Evolutionary conservation across 495 filamentous ascomycete species (phyloP), one percentile per base, ranked within the genome.

Genomic region (Hamigera avellanea): DNA sequence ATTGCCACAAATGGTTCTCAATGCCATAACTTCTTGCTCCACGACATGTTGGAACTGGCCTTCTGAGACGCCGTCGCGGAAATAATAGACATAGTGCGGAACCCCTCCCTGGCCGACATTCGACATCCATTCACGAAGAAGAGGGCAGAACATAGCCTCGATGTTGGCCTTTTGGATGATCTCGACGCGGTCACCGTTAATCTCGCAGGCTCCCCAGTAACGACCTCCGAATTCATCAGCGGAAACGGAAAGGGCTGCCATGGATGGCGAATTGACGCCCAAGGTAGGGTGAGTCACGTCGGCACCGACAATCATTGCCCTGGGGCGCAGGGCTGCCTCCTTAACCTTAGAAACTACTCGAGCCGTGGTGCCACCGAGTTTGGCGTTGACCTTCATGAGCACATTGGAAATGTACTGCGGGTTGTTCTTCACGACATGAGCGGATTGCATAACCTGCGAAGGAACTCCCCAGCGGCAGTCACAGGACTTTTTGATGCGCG

Each of bases 61-160:
- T 39, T 91, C 83, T 1, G 82, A 87, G 4, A 95, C 85, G 49
- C 91, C 91, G 48, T 98, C 91, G 13, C 91, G 88, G 64, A 95
- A 81, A 57, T 95, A 96, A 53, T 93, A 83, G 36, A 98, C 68
- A 23, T 85, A 70, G 26, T 70, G 33, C 0, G 86, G 86, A 3
- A 56, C 41, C 1, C 46, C 36, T 2, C 69, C 63, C 3, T 58
- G 44, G 12, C 66, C 66, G 30, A 78, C 61, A n/a, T 64, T 72
- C 1, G 46, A 30, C 21, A 69, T 64, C 80, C 85, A 98, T 19
- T 70, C 52, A 13, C 61, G 59, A 8, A 84, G 50, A 19, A 93
- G 59, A 4, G 68, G 73, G 0, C 53, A 56, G 5, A 95, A 51
- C 58, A 88, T 78, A 2, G 45, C 42, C 6, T 73, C 53, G 39